Base-by-base conservation (phyloP, 2,329 filamentous ascomycete species). In the Sporothrix brasiliensis region DNA sequence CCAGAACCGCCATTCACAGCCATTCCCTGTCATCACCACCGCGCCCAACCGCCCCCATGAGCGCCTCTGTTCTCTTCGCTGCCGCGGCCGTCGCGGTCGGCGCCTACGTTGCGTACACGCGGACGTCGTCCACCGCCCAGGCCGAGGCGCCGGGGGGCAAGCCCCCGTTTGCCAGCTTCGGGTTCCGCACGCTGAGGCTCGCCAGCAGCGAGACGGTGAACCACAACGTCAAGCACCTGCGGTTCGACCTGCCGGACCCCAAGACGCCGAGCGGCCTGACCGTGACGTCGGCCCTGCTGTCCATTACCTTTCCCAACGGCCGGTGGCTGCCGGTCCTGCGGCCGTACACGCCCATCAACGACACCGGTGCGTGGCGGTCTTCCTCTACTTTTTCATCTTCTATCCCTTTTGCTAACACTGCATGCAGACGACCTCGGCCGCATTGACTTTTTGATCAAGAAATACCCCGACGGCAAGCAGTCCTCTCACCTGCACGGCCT, bases 401-500 rank as follows among this genome's bases (percentile, higher is more conserved):
- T n/a, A n/a, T n/a, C n/a, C n/a, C n/a, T n/a, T n/a, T n/a, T n/a
- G n/a, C n/a, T 61, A 24, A 66, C 41, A 5, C 44, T 16, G 14
- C 24, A 1, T 4, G 16, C 76, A 85, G 86, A 87, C 50, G 81
- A 88, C 50, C 81, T 82, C 2, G 89, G 89, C 6, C 81, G 81
- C 70, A 75, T 92, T 7, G 88, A 91, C 11, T 80, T 92, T 21
- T 80, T 92, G 60, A 84, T 92, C 16, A 92, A 92, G 78, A 82
- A 85, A 70, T 92, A 92, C 75, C 89, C 89, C 2, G 79, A 84
- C 67, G 90, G 90, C 72, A 88, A 87, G 78, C 85, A 86, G 54
- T 90, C 87, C 74, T 84, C 82, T 0, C 85, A 92, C 74, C 80
- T 92, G n/a, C 90, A 92, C 80, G 86, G 84, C 3, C 81, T 92